These are phyloP conservation scores for Cairneyella variabilis DNA, from an alignment of 495 filamentous ascomycete genomes.

Conservation along the genomic window DNA sequence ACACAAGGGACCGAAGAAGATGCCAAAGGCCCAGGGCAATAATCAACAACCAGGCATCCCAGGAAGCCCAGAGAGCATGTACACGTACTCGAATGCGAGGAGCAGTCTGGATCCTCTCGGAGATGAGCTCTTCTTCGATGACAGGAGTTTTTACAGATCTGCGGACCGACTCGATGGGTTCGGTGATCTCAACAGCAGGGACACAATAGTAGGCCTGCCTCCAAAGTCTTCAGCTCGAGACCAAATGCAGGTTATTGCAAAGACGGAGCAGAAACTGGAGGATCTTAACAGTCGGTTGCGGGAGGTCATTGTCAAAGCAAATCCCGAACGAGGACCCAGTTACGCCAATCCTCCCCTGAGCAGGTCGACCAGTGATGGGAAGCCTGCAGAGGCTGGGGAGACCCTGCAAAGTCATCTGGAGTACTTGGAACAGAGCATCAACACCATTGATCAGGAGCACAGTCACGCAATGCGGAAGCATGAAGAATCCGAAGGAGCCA, in stretches of 20 bases:
- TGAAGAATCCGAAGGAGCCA: constrained; percentile 27
- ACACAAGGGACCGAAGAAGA: constrained; percentile 55
- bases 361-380: constrained; percentile 18
- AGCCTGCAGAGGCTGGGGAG: constrained; percentile 35
- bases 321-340: constrained; percentile 39
- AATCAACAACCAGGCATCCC: constrained; percentile 44
- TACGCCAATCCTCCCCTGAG: constrained; percentile 33
- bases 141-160: constrained; percentile 71
- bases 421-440: constrained; percentile 47
- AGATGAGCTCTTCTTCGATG: constrained; percentile 63
- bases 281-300: constrained; percentile 66
- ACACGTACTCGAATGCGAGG: constrained; percentile 52
- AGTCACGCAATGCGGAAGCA: constrained; percentile 1
- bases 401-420: constrained; percentile 36
- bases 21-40: constrained; percentile 22
- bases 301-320: constrained; percentile 60
- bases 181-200: constrained; percentile 2
- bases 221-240: constrained; percentile 26
- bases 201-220: neutral
- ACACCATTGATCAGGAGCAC: constrained; percentile 32
- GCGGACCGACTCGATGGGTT: constrained; percentile 50
- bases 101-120: constrained; percentile 41
- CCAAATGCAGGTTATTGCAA: constrained; percentile 43
- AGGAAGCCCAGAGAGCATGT: constrained; percentile 65
- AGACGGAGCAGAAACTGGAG: constrained; percentile 66